A percentile compares a stretch with the other conserved stretches of the same genome.
phyloP scores from a whole-genome alignment of 768 basidiomycete genomes.

The Kwoniella europaea region DNA sequence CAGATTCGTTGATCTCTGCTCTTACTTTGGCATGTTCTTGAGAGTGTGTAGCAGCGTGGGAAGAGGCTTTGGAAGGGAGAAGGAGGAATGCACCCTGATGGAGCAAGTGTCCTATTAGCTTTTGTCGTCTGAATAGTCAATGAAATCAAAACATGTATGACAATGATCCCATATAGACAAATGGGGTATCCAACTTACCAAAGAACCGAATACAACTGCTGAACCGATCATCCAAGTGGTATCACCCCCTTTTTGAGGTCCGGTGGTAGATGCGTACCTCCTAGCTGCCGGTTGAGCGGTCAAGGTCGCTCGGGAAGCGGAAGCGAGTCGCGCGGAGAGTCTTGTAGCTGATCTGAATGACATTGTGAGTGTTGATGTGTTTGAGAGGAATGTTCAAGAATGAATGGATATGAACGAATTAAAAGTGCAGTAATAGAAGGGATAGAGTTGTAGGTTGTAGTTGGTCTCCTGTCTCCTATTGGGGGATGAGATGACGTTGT shows the following conservation, averaged over 20 bases:
- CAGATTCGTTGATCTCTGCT: conserved; percentile 28
- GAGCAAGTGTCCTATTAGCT: neutral
- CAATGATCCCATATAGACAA: too few relatives aligned
- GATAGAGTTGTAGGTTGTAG: neutral
- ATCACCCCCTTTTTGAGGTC: conserved; percentile 15
- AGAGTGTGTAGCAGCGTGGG: conserved; percentile 18
- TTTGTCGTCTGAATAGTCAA: too few relatives aligned
- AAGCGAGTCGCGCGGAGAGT: conserved; percentile 19
- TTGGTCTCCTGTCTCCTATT: neutral
- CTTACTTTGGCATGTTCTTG: conserved; percentile 12
- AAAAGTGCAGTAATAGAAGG: too few relatives aligned
- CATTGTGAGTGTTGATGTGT: conserved; percentile 15
- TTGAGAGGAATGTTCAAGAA: neutral
- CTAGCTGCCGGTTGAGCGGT: conserved; percentile 1
- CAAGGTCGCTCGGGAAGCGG: conserved; percentile 5
- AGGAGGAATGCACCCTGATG: conserved; percentile 22
- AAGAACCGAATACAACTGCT: conserved; percentile 25
- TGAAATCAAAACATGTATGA: too few relatives aligned
- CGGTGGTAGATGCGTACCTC: conserved; percentile 20
- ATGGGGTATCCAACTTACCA: too few relatives aligned
- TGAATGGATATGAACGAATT: neutral
- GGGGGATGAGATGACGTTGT: neutral
- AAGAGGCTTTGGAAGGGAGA: conserved; percentile 17
- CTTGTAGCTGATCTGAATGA: conserved; percentile 31
- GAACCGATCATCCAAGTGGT: conserved; percentile 32